These are phyloP conservation scores for Peniophora sp. DNA, from an alignment of 1,284 basidiomycete species.

Conservation along the genomic window DNA sequence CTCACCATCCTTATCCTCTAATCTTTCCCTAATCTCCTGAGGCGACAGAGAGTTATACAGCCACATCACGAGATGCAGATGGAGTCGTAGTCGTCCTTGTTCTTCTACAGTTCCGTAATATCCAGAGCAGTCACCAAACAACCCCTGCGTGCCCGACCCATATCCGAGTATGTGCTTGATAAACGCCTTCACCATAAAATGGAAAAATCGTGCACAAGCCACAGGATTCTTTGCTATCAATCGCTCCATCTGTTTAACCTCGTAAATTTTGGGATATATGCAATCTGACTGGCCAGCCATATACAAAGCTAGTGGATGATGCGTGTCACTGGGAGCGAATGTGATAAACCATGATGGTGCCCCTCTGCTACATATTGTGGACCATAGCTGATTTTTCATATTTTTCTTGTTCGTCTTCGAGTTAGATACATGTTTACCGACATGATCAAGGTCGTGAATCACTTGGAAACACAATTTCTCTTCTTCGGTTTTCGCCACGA, in stretches of 20 bases:
- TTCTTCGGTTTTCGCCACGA: constrained; percentile 19
- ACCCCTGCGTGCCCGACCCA: not conserved
- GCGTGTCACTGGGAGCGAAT: constrained; percentile 19
- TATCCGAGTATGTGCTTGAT: constrained; percentile 3
- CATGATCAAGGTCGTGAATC: constrained; percentile 24
- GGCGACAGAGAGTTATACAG: constrained; percentile 5
- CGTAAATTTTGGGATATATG: not conserved
- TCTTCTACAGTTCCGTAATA: constrained; percentile 13
- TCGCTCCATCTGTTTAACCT: not conserved
- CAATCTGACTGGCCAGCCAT: not conserved
- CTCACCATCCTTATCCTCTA: constrained; percentile 9
- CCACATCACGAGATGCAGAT: constrained; percentile 15
- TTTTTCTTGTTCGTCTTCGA: constrained; percentile 24
- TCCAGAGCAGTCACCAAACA: constrained; percentile 8
- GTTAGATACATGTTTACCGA: constrained; percentile 22
- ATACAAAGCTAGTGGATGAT: not conserved
- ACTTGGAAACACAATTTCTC: constrained; percentile 27
- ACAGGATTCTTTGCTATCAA: not conserved
- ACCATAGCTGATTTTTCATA: constrained; percentile 30
- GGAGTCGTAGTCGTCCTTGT: constrained; percentile 10
- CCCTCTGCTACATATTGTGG: constrained; percentile 22
- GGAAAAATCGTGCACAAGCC: constrained; percentile 4
- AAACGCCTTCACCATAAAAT: constrained; percentile 4
- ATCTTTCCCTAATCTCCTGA: constrained; percentile 13
- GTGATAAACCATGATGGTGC: constrained; percentile 30